A percentile compares a stretch with the other conserved stretches of the same genome.
Evolutionary conservation across 768 basidiomycete genomes (phyloP).

Genomic region (Mycena albidolilacea): DNA sequence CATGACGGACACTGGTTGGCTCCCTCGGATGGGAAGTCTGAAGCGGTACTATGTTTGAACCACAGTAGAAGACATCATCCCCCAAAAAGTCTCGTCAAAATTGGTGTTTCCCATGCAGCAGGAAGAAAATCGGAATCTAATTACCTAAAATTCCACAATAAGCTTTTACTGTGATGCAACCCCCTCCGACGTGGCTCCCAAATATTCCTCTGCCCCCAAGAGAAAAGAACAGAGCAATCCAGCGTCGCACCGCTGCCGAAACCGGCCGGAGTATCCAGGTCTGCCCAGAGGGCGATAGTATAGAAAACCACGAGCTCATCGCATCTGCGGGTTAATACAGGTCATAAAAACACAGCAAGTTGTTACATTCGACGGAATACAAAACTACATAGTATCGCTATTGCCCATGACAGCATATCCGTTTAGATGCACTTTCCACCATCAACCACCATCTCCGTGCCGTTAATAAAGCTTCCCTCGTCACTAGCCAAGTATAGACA

Average conservation of each 20-base stretch:
- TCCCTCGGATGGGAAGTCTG: too few relatives aligned
- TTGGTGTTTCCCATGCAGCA: too few relatives aligned
- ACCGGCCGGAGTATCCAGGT: constrained; percentile 25
- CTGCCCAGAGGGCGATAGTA: constrained; percentile 26
- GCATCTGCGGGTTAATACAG: constrained; percentile 11
- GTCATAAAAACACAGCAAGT: constrained; percentile 23
- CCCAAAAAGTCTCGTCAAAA: too few relatives aligned
- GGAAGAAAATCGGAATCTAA: too few relatives aligned
- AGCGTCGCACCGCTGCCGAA: constrained; percentile 20
- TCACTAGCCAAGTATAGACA: constrained; percentile 32
- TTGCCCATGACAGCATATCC: constrained; percentile 24
- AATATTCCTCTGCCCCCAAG: constrained; percentile 10
- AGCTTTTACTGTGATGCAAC: too few relatives aligned
- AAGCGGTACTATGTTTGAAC: too few relatives aligned
- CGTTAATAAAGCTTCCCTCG: constrained; percentile 30
- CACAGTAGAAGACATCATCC: too few relatives aligned
- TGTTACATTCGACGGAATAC: constrained; percentile 25
- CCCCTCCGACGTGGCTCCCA: background rate
- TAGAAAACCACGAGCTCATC: constrained; percentile 25
- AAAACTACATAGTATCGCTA: constrained; percentile 29
- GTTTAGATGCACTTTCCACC: constrained; percentile 30
- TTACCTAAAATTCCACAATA: too few relatives aligned
- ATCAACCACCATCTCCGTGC: constrained; percentile 30
- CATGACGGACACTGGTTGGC: too few relatives aligned
- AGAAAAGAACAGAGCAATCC: constrained; percentile 21